Conservation (phyloP, 1,284 basidiomycete species). For the Anthracocystis setariae region DNA sequence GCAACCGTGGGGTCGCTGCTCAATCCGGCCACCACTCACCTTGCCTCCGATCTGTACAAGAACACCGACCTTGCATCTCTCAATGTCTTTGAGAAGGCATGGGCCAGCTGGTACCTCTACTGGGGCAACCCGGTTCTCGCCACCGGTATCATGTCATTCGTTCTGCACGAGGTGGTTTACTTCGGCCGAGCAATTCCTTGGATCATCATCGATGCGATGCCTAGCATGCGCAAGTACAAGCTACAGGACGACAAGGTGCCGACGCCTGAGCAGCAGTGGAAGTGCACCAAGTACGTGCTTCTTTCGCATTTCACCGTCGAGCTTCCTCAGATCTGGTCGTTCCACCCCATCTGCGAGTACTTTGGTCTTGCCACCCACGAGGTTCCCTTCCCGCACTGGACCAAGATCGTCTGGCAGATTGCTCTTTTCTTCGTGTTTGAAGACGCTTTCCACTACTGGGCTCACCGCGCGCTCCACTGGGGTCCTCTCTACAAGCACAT, state of each 20-base stretch:
- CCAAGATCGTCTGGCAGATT: conserved; percentile 75
- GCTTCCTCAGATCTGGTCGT: conserved; percentile 92
- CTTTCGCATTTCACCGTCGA: conserved; percentile 97
- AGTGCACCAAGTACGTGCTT: conserved; percentile 93
- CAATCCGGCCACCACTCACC: conserved; percentile 42
- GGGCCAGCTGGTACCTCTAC: conserved; percentile 69
- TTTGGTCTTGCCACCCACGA: conserved; percentile 92
- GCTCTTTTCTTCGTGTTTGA: conserved; percentile 95
- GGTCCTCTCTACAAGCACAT: conserved; percentile 94
- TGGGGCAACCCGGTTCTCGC: conserved; percentile 86
- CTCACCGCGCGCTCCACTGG: conserved; percentile 89
- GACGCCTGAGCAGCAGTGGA: conserved; percentile 86
- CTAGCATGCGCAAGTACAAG: conserved; percentile 94
- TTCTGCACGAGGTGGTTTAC: conserved; percentile 95
- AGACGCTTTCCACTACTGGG: conserved; percentile 84
- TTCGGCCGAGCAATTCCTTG: conserved; percentile 95
- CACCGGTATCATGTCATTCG: conserved; percentile 91
- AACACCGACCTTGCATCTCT: conserved; percentile 54
- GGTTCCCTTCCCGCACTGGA: conserved; percentile 81
- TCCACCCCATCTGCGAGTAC: conserved; percentile 90
- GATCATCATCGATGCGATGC: conserved; percentile 93
- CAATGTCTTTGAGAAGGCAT: conserved; percentile 58
- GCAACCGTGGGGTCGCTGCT: conserved; percentile 45
- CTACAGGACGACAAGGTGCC: conserved; percentile 84
- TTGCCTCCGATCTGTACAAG: conserved; percentile 69